These are phyloP conservation scores for Claviceps citrina DNA, from an alignment of 2,329 filamentous ascomycete species.

Conservation along the genomic window DNA sequence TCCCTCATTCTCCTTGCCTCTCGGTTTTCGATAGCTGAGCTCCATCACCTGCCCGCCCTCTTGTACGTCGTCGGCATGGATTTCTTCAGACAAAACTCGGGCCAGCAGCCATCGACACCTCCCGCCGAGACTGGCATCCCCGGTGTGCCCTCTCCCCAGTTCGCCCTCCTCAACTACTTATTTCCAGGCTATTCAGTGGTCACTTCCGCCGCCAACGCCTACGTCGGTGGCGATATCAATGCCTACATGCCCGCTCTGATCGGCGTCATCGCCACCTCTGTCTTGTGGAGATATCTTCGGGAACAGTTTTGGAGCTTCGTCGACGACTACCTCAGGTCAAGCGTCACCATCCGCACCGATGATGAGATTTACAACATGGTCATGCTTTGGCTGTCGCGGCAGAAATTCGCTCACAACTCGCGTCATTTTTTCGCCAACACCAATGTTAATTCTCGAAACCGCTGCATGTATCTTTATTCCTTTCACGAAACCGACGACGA, in stretches of 20 bases:
- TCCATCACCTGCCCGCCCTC: no score
- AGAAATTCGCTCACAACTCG: slow-evolving; percentile 43
- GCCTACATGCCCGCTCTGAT: slow-evolving; percentile 45
- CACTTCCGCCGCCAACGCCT: slow-evolving; percentile 35
- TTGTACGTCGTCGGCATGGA: slow-evolving; percentile 6
- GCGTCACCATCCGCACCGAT: slow-evolving; percentile 49
- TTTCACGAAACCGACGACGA: slow-evolving; percentile 22
- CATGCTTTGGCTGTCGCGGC: slow-evolving; percentile 52
- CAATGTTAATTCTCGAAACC: slow-evolving; percentile 37
- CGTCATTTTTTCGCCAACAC: slow-evolving; percentile 52
- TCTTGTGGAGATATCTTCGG: slow-evolving; percentile 38
- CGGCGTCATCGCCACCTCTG: slow-evolving; percentile 30
- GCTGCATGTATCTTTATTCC: slow-evolving; percentile 32
- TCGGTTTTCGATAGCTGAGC: background rate
- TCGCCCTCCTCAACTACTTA: slow-evolving; percentile 43
- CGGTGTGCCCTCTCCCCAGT: slow-evolving; percentile 19
- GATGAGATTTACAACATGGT: slow-evolving; percentile 61
- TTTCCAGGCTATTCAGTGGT: slow-evolving; percentile 50
- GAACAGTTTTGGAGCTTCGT: slow-evolving; percentile 32
- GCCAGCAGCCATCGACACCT: slow-evolving; percentile 8
- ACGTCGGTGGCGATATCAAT: slow-evolving; percentile 46
- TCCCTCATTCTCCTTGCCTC: background rate
- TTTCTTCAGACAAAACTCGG: background rate
- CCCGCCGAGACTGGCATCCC: slow-evolving; percentile 3
- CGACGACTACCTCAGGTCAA: slow-evolving; percentile 44